Percentiles rank a stretch among this genome's conserved stretches.
Conservation (phyloP, 139 green algal species). For the Asterochloris erici region DNA sequence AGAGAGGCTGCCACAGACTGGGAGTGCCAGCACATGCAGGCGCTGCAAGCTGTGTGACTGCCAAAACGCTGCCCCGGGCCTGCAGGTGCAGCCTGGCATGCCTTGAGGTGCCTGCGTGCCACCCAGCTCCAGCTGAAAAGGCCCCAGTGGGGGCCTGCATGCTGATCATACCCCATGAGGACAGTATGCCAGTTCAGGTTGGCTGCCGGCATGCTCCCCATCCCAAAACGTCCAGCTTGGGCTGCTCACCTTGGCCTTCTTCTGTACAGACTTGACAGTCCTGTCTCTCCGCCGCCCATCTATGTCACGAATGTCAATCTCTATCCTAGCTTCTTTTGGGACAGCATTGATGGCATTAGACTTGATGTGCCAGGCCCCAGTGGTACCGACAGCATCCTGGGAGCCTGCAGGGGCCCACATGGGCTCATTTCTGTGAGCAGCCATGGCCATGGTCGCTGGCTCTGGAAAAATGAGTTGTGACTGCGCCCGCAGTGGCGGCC, state of each 20-base stretch:
- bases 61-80: too few relatives aligned
- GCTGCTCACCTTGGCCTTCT: conserved; percentile 39
- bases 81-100: too few relatives aligned
- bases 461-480: too few relatives aligned
- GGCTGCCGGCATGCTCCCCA: conserved; percentile 62
- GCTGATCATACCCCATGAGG: conserved; percentile 3
- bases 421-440: too few relatives aligned
- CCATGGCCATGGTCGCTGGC: too few relatives aligned
- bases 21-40: too few relatives aligned
- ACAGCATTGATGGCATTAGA: conserved; percentile 92
- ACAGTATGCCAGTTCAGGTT: conserved; percentile 80
- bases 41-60: too few relatives aligned
- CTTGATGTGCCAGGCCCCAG: conserved; percentile 62
- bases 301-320: conserved; percentile 78
- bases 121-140: not conserved
- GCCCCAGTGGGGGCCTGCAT: not conserved
- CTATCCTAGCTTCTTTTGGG: conserved; percentile 54
- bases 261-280: conserved; percentile 42
- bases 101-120: too few relatives aligned
- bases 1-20: too few relatives aligned
- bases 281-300: conserved; percentile 65
- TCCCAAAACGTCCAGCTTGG: conserved; percentile 35
- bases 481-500: too few relatives aligned
- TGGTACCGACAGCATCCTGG: conserved; percentile 85
- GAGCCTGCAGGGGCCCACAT: conserved; percentile 25